Evolutionary conservation across 140 eudicot genomes (phyloP).

Genomic region (Anethum foeniculum): DNA sequence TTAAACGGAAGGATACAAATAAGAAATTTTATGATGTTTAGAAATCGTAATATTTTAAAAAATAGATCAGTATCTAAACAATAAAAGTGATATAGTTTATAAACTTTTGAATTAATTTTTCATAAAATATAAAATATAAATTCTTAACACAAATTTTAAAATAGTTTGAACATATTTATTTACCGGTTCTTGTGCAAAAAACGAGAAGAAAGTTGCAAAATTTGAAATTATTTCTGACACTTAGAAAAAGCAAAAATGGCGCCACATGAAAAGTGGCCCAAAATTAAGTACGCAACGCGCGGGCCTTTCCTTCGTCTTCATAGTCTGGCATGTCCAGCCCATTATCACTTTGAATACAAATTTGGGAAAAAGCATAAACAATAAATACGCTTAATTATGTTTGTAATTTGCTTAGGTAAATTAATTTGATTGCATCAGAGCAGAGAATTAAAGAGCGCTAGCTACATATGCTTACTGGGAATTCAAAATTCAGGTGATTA

Average conservation of each 20-base stretch:
- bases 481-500: conserved; percentile 60
- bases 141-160: too few relatives aligned
- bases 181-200: too few relatives aligned
- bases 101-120: too few relatives aligned
- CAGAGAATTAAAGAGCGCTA: conserved; percentile 43
- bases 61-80: too few relatives aligned
- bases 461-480: conserved; percentile 16
- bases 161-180: too few relatives aligned
- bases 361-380: conserved; percentile 29
- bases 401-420: conserved; percentile 12
- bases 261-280: conserved; percentile 24
- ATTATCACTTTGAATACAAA: conserved; percentile 17
- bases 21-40: too few relatives aligned
- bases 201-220: too few relatives aligned
- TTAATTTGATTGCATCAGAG: conserved; percentile 31
- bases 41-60: too few relatives aligned
- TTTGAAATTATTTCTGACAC: background rate
- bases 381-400: background rate
- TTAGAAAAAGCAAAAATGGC: background rate
- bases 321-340: conserved; percentile 65
- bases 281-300: conserved; percentile 9
- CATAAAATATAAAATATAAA: too few relatives aligned
- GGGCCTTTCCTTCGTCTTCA: conserved; percentile 23
- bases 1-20: too few relatives aligned
- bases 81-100: too few relatives aligned